Evolutionary conservation across 345 rosid species (phyloP), one percentile per base, ranked within the genome.

Genomic region (Eucalyptus rudis): DNA sequence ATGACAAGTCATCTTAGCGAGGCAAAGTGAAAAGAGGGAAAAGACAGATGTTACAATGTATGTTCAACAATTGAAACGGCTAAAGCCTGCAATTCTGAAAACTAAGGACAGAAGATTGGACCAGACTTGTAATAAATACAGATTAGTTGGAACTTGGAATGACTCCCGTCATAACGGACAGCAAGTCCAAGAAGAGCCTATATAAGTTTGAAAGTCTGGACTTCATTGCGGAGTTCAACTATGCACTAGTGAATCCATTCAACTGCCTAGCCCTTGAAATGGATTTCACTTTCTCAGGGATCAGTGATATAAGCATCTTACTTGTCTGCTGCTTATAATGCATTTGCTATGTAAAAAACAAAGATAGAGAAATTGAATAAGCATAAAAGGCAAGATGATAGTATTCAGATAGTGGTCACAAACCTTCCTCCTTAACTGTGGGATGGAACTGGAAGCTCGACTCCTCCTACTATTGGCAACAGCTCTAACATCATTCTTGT

Each of bases 401-500:
- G 13, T 76, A 10, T 76, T 40, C 83, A 76, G 15, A 40, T 40
- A 20, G 29, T 40, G 47, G 47, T 45, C 40, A 88, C 89, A 45
- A 87, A 96, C 99, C 96, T 94, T 94, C 88, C 92, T 93, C 91
- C 90, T 94, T 49, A 88, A 87, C 87, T 86, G 92, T 29, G 88
- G 87, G 84, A 91, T 85, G 40, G 92, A 91, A 83, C 58, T 89
- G 44, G 93, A 88, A 47, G 93, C 81, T 33, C 6, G 85, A 24
- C 87, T 94, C 66, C 89, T 90, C 89, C 71, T 88, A 80, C 88
- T 89, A 85, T 86, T 89, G 54, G 90, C 89, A 90, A 92, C 80
- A 29, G 97, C 92, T 89, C 92, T 92, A 86, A 96, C 88, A 89
- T 93, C 93, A 44, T 88, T 92, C 91, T 92, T 97, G 91, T 95